Evolutionary conservation across 345 rosid genomes (phyloP).

Genomic region (Populus davidiana): DNA sequence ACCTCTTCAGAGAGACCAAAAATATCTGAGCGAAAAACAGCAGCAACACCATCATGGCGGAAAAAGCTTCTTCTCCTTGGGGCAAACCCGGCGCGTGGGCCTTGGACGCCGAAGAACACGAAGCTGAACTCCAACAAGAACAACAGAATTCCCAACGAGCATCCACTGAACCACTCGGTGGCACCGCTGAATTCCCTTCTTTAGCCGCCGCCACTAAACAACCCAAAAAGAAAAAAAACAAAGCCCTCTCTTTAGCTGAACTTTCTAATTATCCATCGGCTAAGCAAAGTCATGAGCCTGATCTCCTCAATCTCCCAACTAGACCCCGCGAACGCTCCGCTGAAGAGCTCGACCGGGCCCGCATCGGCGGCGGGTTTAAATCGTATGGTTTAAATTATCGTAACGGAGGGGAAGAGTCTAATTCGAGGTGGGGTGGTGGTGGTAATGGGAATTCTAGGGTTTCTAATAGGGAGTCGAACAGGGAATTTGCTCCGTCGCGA

Average conservation of each 20-base stretch:
- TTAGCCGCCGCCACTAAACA: conserved; percentile 62
- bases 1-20: conserved; percentile 4
- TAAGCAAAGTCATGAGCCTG: conserved; percentile 35
- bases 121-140: conserved; percentile 58
- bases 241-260: conserved; percentile 64
- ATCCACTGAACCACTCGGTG: background rate
- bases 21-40: background rate
- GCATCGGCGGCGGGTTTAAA: conserved; percentile 78
- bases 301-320: conserved; percentile 63
- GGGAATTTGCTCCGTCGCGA: conserved; percentile 64
- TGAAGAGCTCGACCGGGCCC: conserved; percentile 75
- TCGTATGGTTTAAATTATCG: conserved; percentile 32
- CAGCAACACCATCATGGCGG: conserved; percentile 51
- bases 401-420: conserved; percentile 47
- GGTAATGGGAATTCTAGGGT: conserved; percentile 40
- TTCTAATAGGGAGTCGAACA: conserved; percentile 41
- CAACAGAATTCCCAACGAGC: conserved; percentile 18
- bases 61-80: conserved; percentile 84
- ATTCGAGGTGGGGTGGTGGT: conserved; percentile 49
- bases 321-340: conserved; percentile 86
- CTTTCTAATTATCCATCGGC: conserved; percentile 37
- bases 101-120: conserved; percentile 78
- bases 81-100: conserved; percentile 97
- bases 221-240: conserved; percentile 72
- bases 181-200: conserved; percentile 56